These are phyloP conservation scores for Volvox africanus DNA, from an alignment of 139 green algal species.

Conservation along the genomic window DNA sequence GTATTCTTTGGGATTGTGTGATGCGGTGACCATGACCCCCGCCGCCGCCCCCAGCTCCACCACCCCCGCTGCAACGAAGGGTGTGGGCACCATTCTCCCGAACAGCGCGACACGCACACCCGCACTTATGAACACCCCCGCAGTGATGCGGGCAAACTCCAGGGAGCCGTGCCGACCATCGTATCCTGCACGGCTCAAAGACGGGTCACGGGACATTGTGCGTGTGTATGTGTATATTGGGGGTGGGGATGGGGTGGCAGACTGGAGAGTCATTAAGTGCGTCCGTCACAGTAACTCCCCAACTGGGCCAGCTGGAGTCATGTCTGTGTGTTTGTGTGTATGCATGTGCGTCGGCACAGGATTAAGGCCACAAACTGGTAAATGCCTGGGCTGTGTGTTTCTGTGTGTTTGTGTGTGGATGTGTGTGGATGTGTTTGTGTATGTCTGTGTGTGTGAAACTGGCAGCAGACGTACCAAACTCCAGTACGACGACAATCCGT, in stretches of 20 bases:
- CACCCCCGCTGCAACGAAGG: conserved; percentile 77
- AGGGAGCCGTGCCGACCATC: conserved; percentile 71
- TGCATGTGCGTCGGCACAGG: too few relatives aligned
- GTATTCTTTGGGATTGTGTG: conserved; percentile 88
- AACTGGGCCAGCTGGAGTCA: neutral
- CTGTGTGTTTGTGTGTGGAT: neutral
- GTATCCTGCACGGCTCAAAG: conserved; percentile 58
- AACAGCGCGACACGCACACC: conserved; percentile 63
- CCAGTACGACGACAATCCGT: too few relatives aligned
- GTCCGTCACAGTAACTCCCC: too few relatives aligned
- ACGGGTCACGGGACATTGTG: neutral
- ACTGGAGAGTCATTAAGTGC: neutral
- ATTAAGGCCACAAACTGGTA: too few relatives aligned
- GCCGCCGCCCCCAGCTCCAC: conserved; percentile 70
- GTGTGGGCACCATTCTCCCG: conserved; percentile 48
- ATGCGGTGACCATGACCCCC: conserved; percentile 87
- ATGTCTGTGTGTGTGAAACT: too few relatives aligned
- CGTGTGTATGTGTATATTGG: too few relatives aligned
- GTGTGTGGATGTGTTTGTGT: too few relatives aligned
- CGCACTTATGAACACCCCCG: conserved; percentile 63
- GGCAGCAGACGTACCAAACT: too few relatives aligned
- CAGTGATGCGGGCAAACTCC: conserved; percentile 70
- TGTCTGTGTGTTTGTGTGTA: neutral
- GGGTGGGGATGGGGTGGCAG: neutral
- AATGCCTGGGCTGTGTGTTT: too few relatives aligned